Percentiles rank a stretch among this genome's conserved stretches.
Evolutionary conservation across 2,329 filamentous ascomycete genomes (phyloP).

Genomic region (Amphichorda felina): DNA sequence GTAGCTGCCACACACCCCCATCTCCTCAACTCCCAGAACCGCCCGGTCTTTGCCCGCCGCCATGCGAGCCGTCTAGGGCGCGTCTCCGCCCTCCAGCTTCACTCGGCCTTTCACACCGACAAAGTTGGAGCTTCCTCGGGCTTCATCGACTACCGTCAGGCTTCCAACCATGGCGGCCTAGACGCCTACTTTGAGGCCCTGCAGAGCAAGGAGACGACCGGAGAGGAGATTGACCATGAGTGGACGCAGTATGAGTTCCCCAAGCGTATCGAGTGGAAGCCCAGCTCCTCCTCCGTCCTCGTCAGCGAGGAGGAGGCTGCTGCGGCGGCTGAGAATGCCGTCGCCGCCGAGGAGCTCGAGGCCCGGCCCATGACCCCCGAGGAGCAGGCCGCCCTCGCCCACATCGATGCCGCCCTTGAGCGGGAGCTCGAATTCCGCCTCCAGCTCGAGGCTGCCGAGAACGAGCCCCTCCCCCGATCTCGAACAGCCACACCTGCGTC

Average conservation of each 20-base stretch:
- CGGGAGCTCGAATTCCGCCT: slow-evolving; percentile 56
- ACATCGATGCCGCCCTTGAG: slow-evolving; percentile 76
- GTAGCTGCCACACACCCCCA: slow-evolving; percentile 80
- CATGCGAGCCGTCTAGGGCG: slow-evolving; percentile 42
- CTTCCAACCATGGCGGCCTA: slow-evolving; percentile 51
- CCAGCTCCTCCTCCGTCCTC: slow-evolving; percentile 40
- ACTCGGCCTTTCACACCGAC: slow-evolving; percentile 65
- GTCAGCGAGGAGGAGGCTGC: slow-evolving; percentile 44
- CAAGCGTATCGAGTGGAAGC: slow-evolving; percentile 82
- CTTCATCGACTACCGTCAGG: slow-evolving; percentile 40
- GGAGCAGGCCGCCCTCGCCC: slow-evolving; percentile 53
- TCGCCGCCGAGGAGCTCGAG: slow-evolving; percentile 21
- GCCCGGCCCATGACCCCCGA: slow-evolving; percentile 27
- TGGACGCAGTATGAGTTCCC: slow-evolving; percentile 89
- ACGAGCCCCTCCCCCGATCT: slow-evolving; percentile 27
- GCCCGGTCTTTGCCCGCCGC: slow-evolving; percentile 49
- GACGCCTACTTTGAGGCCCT: slow-evolving; percentile 89
- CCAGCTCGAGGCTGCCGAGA: slow-evolving; percentile 27
- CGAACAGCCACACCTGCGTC: slow-evolving; percentile 30
- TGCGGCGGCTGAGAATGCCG: slow-evolving; percentile 16
- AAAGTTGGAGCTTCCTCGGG: slow-evolving; percentile 31
- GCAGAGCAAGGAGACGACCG: slow-evolving; percentile 54
- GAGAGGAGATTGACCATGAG: slow-evolving; percentile 55
- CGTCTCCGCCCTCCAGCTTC: slow-evolving; percentile 48
- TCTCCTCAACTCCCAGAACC: slow-evolving; percentile 64